Evolutionary conservation across 768 basidiomycete genomes (phyloP).

Genomic region (Crucibulum laeve): DNA sequence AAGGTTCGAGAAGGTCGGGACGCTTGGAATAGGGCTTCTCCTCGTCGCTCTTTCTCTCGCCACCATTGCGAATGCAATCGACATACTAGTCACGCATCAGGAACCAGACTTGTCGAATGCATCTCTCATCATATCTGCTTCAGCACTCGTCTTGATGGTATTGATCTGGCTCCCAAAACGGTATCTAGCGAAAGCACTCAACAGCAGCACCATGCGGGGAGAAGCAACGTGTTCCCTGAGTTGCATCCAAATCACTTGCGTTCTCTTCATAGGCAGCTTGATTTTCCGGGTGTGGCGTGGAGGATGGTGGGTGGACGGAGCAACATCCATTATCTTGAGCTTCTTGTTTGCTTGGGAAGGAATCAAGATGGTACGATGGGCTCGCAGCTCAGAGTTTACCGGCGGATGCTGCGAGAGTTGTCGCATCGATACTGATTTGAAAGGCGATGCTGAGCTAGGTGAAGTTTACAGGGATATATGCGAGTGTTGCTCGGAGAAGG

Average conservation of each 20-base stretch:
- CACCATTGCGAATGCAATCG: constrained; percentile 30
- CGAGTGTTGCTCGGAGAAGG: too few species aligned
- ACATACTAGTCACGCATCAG: constrained; percentile 27
- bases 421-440: too few species aligned
- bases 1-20: constrained; percentile 33
- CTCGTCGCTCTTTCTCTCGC: constrained; percentile 31
- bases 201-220: constrained; percentile 38
- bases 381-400: constrained; percentile 23
- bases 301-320: constrained; percentile 47
- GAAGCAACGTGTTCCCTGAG: constrained; percentile 40
- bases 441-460: too few species aligned
- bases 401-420: constrained; percentile 37
- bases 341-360: constrained; percentile 43
- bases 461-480: too few species aligned
- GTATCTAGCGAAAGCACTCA: constrained; percentile 36
- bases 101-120: constrained; percentile 32
- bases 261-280: constrained; percentile 36
- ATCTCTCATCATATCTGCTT: constrained; percentile 37
- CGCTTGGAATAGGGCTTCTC: constrained; percentile 29
- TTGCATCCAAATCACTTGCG: constrained; percentile 38
- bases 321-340: constrained; percentile 35
- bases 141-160: constrained; percentile 32
- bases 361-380: constrained; percentile 37
- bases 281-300: constrained; percentile 34
- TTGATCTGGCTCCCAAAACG: constrained; percentile 41